phyloP scores from a whole-genome alignment of 1,284 basidiomycete genomes.

The Cutaneotrichosporon sp. region DNA sequence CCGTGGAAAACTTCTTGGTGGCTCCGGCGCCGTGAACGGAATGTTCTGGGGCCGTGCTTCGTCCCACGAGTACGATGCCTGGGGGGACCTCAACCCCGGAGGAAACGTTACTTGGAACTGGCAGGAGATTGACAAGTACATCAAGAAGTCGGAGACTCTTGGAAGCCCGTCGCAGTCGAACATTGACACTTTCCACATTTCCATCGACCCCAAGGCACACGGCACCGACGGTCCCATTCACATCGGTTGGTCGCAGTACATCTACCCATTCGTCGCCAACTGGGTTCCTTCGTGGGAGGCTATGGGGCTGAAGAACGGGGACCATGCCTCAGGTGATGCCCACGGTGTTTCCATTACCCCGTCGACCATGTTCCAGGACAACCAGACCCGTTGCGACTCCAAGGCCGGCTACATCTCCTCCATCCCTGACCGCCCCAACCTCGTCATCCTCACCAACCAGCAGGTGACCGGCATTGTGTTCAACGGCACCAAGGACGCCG shows the following conservation, averaged over 20 bases:
- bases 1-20: constrained; percentile 64
- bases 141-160: constrained; percentile 51
- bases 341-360: constrained; percentile 54
- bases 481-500: constrained; percentile 50
- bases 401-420: constrained; percentile 66
- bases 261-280: constrained; percentile 53
- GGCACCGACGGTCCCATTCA: constrained; percentile 53
- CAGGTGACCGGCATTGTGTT: constrained; percentile 64
- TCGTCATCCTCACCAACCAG: constrained; percentile 57
- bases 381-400: constrained; percentile 63
- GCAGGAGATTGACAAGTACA: constrained; percentile 44
- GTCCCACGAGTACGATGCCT: constrained; percentile 49
- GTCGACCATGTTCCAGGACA: constrained; percentile 60
- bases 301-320: constrained; percentile 54
- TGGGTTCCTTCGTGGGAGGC: constrained; percentile 54
- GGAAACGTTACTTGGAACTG: constrained; percentile 44
- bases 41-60: constrained; percentile 56
- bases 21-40: constrained; percentile 64
- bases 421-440: constrained; percentile 57
- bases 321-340: constrained; percentile 31
- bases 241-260: constrained; percentile 45
- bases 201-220: constrained; percentile 48
- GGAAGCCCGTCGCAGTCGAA: constrained; percentile 38
- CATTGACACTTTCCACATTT: constrained; percentile 41
- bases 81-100: constrained; percentile 44